A percentile compares a stretch with the other conserved stretches of the same genome.
Conservation (phyloP, 1,139 yeast species). For the Kluyveromyces sp. region DNA sequence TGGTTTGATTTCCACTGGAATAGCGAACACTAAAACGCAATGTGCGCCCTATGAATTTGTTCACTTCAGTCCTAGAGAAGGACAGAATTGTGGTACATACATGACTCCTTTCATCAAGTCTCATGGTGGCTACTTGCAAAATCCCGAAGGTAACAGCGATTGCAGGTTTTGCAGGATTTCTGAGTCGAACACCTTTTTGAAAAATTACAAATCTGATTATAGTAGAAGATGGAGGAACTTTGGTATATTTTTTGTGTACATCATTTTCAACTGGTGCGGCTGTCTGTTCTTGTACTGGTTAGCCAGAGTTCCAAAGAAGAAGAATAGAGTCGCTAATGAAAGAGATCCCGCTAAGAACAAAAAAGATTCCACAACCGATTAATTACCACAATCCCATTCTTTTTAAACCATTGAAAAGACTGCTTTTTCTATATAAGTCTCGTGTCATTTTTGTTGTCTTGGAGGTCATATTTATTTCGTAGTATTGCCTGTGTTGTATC, state of each 20-base stretch:
- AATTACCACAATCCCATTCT: neutral
- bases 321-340: conserved; percentile 9
- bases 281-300: conserved; percentile 61
- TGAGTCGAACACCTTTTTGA: conserved; percentile 45
- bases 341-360: conserved; percentile 5
- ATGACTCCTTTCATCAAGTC: conserved; percentile 37
- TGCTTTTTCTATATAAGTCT: too few relatives aligned
- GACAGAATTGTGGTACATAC: conserved; percentile 48
- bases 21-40: conserved; percentile 42
- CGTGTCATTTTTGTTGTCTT: too few relatives aligned
- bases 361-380: neutral
- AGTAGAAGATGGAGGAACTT: conserved; percentile 59
- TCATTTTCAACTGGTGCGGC: conserved; percentile 42
- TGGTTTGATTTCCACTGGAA: conserved; percentile 44
- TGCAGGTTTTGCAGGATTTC: conserved; percentile 48
- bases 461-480: too few relatives aligned
- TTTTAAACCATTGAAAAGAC: neutral
- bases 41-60: conserved; percentile 42
- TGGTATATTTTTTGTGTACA: conserved; percentile 43
- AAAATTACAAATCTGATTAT: conserved; percentile 36
- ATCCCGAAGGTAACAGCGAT: conserved; percentile 36
- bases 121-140: conserved; percentile 51
- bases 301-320: conserved; percentile 61
- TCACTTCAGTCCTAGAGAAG: conserved; percentile 6
- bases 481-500: too few relatives aligned